Conservation (phyloP, 768 basidiomycete species). For the Psilocybe subaeruginosa region DNA sequence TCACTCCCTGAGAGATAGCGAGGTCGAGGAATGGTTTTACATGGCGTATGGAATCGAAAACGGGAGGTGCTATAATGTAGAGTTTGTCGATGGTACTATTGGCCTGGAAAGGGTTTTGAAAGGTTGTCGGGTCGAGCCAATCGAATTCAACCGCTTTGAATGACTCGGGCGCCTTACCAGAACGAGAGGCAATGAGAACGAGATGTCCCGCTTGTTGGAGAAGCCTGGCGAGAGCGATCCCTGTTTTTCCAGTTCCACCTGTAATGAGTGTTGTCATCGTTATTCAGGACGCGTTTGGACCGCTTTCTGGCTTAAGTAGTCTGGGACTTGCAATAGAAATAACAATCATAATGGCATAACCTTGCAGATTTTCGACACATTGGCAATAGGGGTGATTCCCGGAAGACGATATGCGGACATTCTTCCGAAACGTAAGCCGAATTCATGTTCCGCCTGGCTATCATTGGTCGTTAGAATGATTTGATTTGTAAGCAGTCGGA, state of each 20-base stretch:
- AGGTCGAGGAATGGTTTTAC: conserved; percentile 31
- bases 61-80: conserved; percentile 20
- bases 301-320: too few species aligned
- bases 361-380: too few species aligned
- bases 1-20: conserved; percentile 30
- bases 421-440: too few species aligned
- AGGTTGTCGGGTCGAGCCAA: conserved; percentile 27
- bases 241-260: conserved; percentile 35
- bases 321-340: too few species aligned
- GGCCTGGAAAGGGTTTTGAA: conserved; percentile 28
- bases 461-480: too few species aligned
- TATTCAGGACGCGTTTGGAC: too few species aligned
- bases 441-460: too few species aligned
- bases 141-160: conserved; percentile 31
- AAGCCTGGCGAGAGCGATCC: conserved; percentile 25
- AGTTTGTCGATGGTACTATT: conserved; percentile 21
- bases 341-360: too few species aligned
- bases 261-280: conserved; percentile 34
- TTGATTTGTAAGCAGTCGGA: too few species aligned
- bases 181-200: conserved; percentile 28
- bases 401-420: too few species aligned
- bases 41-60: conserved; percentile 9
- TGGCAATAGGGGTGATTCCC: too few species aligned
- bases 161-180: conserved; percentile 24
- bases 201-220: conserved; percentile 22